Conservation (phyloP, 768 basidiomycete species). For the Clavulina sp. region DNA sequence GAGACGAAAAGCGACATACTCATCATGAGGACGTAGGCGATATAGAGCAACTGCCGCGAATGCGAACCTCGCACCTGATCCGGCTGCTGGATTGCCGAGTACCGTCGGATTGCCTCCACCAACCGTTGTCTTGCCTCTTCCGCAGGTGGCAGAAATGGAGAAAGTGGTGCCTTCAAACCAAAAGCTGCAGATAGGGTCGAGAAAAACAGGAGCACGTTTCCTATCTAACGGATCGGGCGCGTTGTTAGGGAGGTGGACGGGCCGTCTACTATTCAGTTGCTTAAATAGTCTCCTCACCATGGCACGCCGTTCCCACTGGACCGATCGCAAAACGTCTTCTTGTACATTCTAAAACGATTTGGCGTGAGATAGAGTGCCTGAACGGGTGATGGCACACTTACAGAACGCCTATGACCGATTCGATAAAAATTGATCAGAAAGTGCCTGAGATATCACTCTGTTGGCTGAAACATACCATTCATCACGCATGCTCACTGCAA, state of each 20-base stretch:
- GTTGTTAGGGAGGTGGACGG: background rate
- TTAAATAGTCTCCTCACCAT: slow-evolving; percentile 26
- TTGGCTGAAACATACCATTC: slow-evolving; percentile 48
- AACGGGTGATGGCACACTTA: background rate
- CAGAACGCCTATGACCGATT: background rate
- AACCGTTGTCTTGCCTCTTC: slow-evolving; percentile 67
- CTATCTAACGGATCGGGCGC: slow-evolving; percentile 32
- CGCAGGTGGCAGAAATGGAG: slow-evolving; percentile 88
- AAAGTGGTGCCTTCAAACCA: slow-evolving; percentile 76
- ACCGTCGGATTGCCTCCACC: slow-evolving; percentile 62
- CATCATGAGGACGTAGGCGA: slow-evolving; percentile 89
- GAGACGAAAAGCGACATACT: slow-evolving; percentile 19
- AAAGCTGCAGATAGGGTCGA: slow-evolving; percentile 66
- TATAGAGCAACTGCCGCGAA: slow-evolving; percentile 76
- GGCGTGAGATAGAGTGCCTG: background rate
- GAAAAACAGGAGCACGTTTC: slow-evolving; percentile 84
- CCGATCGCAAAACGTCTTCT: slow-evolving; percentile 71
- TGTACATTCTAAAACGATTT: slow-evolving; percentile 43
- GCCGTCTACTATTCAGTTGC: background rate
- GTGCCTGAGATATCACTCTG: slow-evolving; percentile 1
- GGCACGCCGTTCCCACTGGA: slow-evolving; percentile 74
- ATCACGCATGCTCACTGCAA: slow-evolving; percentile 69
- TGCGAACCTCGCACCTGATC: slow-evolving; percentile 46
- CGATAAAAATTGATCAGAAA: background rate
- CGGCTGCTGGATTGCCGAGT: slow-evolving; percentile 82